Conservation (phyloP, 257 asterid species). For the Catharanthus roseus region DNA sequence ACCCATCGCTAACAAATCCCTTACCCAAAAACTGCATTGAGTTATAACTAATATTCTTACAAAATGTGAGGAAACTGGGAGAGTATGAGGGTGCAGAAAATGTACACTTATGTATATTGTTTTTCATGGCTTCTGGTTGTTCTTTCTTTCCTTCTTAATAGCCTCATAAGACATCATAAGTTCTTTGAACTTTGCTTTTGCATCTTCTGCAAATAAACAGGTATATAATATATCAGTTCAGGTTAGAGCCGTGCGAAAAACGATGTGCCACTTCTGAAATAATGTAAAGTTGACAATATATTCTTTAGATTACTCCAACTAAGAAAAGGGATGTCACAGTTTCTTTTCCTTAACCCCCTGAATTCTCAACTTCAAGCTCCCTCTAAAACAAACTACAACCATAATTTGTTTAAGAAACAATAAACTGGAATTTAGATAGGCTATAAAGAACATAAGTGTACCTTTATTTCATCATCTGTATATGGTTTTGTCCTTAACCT, state of each 20-base stretch:
- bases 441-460: slow-evolving; percentile 16
- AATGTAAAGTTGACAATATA: background rate
- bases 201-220: slow-evolving; percentile 43
- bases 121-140: slow-evolving; percentile 15
- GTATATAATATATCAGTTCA: background rate
- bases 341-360: background rate
- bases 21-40: background rate
- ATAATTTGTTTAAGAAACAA: background rate
- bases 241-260: background rate
- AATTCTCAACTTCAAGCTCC: background rate
- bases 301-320: background rate
- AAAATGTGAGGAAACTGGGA: background rate
- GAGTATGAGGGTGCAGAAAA: background rate
- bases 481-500: slow-evolving; percentile 75
- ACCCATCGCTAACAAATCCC: background rate
- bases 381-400: background rate
- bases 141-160: slow-evolving; percentile 57
- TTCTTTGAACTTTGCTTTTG: slow-evolving; percentile 84
- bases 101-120: background rate
- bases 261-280: background rate
- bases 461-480: slow-evolving; percentile 89
- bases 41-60: background rate
- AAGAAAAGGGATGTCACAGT: background rate
- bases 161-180: slow-evolving; percentile 53
- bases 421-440: background rate